phyloP scores from a whole-genome alignment of 306 rosid species.

The Aeschynomene evenia region DNA sequence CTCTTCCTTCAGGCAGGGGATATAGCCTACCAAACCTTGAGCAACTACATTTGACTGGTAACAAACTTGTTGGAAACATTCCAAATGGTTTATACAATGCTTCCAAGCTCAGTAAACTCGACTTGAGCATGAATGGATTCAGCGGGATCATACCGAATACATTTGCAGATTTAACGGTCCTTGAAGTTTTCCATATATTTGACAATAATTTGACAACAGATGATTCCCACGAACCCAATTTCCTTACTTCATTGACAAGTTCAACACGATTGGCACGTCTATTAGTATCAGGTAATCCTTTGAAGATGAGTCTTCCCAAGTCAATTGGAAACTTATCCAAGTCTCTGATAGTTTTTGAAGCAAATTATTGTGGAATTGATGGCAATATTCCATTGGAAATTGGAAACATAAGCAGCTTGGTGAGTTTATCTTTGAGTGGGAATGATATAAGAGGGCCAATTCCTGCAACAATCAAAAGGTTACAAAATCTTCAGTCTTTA shows the following conservation, averaged over 20 bases:
- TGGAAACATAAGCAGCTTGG: slow-evolving; percentile 28
- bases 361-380: not conserved
- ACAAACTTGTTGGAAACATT: slow-evolving; percentile 22
- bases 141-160: not conserved
- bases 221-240: not conserved
- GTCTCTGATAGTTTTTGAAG: not conserved
- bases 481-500: slow-evolving; percentile 25
- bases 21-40: slow-evolving; percentile 10
- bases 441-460: slow-evolving; percentile 31
- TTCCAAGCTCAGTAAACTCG: slow-evolving; percentile 8
- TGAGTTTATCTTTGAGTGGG: not conserved
- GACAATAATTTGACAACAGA: not conserved
- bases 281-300: not conserved
- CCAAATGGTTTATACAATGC: slow-evolving; percentile 29
- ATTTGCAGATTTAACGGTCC: slow-evolving; percentile 5
- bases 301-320: not conserved
- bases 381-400: slow-evolving; percentile 24
- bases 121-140: not conserved
- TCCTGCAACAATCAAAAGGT: slow-evolving; percentile 15
- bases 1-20: slow-evolving; percentile 28
- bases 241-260: slow-evolving; percentile 11
- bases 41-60: not conserved
- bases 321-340: slow-evolving; percentile 25
- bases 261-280: not conserved
- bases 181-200: not conserved